Evolutionary conservation across 2,329 filamentous ascomycete species (phyloP), one percentile per base, ranked within the genome.

Genomic region (Colletotrichum cuscutae): DNA sequence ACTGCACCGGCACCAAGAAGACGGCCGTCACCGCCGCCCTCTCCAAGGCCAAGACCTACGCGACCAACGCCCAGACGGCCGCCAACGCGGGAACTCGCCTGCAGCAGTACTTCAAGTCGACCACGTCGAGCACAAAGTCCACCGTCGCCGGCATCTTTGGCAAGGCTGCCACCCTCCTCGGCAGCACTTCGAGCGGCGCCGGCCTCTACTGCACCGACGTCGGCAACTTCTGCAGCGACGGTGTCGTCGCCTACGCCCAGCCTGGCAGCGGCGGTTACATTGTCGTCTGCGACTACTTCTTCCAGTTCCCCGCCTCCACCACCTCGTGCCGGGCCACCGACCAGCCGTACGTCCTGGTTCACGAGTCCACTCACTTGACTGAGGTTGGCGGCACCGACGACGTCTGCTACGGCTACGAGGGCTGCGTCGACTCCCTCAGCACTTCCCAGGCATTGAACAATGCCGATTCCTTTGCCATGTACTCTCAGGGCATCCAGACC

Each of bases 281-380:
- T 78, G 89, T 88, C 68, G 91, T 91, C 82, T 93, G 91, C 81
- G 80, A 89, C 24, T 91, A 87, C 81, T 93, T 90, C 83, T 86
- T 79, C 59, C 82, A 80, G 15, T 84, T 93, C 7, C 84, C 89
- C 0, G 83, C 84, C 2, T 70, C 89, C 22, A 82, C 86, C 11
- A 76, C 75, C 6, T 80, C 78, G 1, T 94, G 92, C 83, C 90
- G 93, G 77, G 86, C 77, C 1, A 57, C 68, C 22, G 71, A 73
- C 61, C 89, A 91, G 82, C 89, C 89, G 4, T 91, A 87, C 15
- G 93, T 91, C 15, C 86, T 87, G 32, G 80, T 94, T 15, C 92
- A 94, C 77, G 92, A 93, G 84, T 84, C 86, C 76, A 92, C 91
- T 5, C 92, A 93, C 78, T 75, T 87, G 85, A 88, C n/a, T 81